A percentile compares a stretch with the other conserved stretches of the same genome.
Conservation (phyloP, 1,139 yeast species). For the Taphrina communis region DNA sequence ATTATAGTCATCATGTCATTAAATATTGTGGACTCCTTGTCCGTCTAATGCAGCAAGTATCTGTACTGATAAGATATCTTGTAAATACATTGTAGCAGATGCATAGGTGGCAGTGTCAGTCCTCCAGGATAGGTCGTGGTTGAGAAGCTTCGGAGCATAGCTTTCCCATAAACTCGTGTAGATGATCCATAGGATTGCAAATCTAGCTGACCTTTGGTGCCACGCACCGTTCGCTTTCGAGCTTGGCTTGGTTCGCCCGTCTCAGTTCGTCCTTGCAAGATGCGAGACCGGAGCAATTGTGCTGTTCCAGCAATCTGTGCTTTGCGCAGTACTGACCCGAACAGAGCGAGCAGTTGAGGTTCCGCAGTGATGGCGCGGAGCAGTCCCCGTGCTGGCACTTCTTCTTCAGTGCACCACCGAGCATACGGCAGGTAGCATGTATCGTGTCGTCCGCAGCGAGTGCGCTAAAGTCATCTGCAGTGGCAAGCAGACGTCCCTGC, state of each 20-base stretch:
- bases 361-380: slow-evolving; percentile 72
- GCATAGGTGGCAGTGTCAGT: neutral
- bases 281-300: slow-evolving; percentile 77
- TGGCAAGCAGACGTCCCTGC: slow-evolving; percentile 15
- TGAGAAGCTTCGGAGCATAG: no score
- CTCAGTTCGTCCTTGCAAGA: slow-evolving; percentile 82
- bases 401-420: slow-evolving; percentile 44
- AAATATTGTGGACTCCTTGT: neutral
- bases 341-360: slow-evolving; percentile 86
- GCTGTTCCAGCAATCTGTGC: slow-evolving; percentile 86
- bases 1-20: slow-evolving; percentile 15
- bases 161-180: neutral
- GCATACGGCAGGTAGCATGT: slow-evolving; percentile 20
- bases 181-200: neutral
- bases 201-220: slow-evolving; percentile 53
- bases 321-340: slow-evolving; percentile 86
- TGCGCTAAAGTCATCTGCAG: slow-evolving; percentile 4
- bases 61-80: neutral
- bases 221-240: slow-evolving; percentile 57
- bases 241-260: slow-evolving; percentile 58
- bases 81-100: slow-evolving; percentile 11
- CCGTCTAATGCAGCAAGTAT: slow-evolving; percentile 16
- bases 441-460: slow-evolving; percentile 24
- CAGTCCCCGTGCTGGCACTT: slow-evolving; percentile 61
- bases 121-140: no score